phyloP scores from a whole-genome alignment of 1,284 basidiomycete genomes.

The Moesziomyces antarcticus region DNA sequence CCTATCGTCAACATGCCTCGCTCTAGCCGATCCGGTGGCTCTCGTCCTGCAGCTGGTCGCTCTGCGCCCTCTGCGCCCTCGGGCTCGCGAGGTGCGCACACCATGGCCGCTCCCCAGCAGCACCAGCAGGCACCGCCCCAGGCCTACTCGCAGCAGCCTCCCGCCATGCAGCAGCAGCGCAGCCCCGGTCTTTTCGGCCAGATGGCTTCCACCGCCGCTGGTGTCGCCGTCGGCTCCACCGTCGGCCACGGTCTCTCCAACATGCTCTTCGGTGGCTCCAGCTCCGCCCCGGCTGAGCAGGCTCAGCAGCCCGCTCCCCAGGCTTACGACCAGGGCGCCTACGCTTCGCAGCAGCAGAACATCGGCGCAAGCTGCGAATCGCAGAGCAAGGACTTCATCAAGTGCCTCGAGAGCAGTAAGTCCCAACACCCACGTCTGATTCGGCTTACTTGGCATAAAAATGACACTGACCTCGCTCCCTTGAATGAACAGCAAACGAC shows the following conservation, averaged over 20 bases:
- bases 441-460: neutral
- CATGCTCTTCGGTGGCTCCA: conserved; percentile 82
- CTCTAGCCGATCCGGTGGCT: conserved; percentile 55
- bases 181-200: conserved; percentile 64
- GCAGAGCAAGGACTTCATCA: conserved; percentile 71
- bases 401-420: conserved; percentile 62
- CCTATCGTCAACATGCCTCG: conserved; percentile 57
- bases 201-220: conserved; percentile 89
- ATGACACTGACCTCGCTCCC: conserved; percentile 4
- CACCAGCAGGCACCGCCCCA: conserved; percentile 34
- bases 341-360: conserved; percentile 41
- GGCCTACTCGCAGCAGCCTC: conserved; percentile 35
- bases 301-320: conserved; percentile 54
- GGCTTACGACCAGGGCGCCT: conserved; percentile 37
- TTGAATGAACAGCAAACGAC: conserved; percentile 68
- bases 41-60: neutral
- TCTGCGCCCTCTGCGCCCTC: conserved; percentile 57
- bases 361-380: conserved; percentile 70
- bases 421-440: neutral
- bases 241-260: conserved; percentile 83
- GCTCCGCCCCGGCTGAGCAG: conserved; percentile 62
- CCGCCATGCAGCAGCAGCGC: conserved; percentile 38
- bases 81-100: conserved; percentile 63
- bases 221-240: conserved; percentile 82
- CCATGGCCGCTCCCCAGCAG: conserved; percentile 58